A percentile compares a stretch with the other conserved stretches of the same genome.
These are phyloP conservation scores for Aspergillus hortae DNA, from an alignment of 2,329 filamentous ascomycete species.

Conservation along the genomic window DNA sequence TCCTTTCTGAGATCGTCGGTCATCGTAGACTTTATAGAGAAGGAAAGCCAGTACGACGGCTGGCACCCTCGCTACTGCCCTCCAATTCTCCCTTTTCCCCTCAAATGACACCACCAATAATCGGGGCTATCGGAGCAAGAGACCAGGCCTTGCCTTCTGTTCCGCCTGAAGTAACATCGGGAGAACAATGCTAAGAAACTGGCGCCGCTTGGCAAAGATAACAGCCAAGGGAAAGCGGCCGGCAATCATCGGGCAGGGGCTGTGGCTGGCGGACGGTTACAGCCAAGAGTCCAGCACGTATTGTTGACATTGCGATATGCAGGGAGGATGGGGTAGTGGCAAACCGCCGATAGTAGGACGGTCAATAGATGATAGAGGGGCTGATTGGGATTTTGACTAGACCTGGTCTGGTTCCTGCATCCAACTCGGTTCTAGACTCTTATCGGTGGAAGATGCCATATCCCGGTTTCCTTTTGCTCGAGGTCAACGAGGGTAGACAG, in stretches of 20 bases:
- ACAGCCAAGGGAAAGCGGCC: conserved; percentile 5
- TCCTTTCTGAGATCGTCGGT: neutral
- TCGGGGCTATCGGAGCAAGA: neutral
- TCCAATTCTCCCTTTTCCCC: neutral
- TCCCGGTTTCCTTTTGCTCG: too few species aligned
- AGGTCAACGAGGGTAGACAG: too few species aligned
- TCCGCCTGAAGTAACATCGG: conserved; percentile 11
- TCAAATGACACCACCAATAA: neutral
- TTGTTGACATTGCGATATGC: neutral
- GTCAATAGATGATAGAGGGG: too few species aligned
- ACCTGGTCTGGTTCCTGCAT: too few species aligned
- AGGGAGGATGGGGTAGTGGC: too few species aligned
- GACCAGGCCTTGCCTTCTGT: neutral
- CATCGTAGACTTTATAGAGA: neutral
- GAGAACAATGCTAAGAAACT: conserved; percentile 4
- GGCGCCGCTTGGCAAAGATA: conserved; percentile 12
- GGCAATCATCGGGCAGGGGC: neutral
- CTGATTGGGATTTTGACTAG: too few species aligned
- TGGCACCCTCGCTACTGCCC: neutral
- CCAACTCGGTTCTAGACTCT: too few species aligned
- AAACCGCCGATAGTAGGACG: too few species aligned
- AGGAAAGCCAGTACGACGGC: neutral
- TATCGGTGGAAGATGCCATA: too few species aligned
- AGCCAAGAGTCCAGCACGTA: neutral
- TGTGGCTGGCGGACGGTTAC: neutral